Base-by-base conservation (phyloP, 2,329 filamentous ascomycete genomes). In the Kalmusia sp. region DNA sequence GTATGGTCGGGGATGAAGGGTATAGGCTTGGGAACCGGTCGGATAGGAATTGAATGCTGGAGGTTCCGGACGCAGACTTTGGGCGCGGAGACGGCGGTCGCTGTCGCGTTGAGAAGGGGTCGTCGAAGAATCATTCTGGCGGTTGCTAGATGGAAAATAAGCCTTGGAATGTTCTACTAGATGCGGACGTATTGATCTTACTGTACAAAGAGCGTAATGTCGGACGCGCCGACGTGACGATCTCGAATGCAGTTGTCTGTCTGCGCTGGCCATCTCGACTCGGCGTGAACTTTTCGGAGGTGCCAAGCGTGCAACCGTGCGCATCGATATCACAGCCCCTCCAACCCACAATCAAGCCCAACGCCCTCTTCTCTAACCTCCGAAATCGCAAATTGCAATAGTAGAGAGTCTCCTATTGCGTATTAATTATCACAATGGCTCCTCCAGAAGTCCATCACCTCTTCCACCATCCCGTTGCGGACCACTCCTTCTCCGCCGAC, bases 371-470 rank as follows among this genome's bases (percentile, higher is more conserved):
- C 21, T 14, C 33, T 48, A n/a, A n/a, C 55, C 25, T 51, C 47
- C 39, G 52, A 46, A 25, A 48, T 46, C 47, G 37, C 49, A 43
- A 40, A 54, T 57, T 51, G 67, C 70, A 73, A 65, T 74, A 97
- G 95, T 98, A 89, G 95, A 98, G 95, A 96, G 92, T 81, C 91
- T 96, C 92, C 91, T 95, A 92, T 90, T 88, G 82, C 79, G 52
- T 49, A 45, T 44, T 52, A n/a, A 47, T 48, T 49, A 59, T 75
- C 83, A 17, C 48, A 55, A 98, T 98, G 93, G 82, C 91, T 50
- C 76, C 88, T 55, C 91, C 93, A 61, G 91, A 98, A 83, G 90
- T 96, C 54, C 92, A 98, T 79, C 93, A 98, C 72, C 89, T 99
- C 63, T 99, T 99, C 81, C 92, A 98, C 80, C 87, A 89, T 66